Evolutionary conservation across 176 grass and related monocot species (phyloP), one percentile per base, ranked within the genome.

Genomic region (Carex parvula): DNA sequence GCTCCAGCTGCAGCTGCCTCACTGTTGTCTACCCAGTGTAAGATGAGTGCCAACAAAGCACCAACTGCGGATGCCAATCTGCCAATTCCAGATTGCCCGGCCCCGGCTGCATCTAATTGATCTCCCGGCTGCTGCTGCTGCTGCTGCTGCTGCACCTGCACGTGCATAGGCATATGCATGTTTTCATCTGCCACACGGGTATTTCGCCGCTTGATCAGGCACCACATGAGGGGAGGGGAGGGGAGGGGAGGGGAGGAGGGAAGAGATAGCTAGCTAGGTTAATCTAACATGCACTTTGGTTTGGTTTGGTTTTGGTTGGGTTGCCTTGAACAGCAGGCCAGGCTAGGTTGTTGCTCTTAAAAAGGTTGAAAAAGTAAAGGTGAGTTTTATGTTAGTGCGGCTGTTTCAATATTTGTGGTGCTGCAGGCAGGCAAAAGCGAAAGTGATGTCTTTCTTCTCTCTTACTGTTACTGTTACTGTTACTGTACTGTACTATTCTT

Each of bases 361-460:
- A 69, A 69, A 37, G 32, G 44, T 26, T 53, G 41, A 29, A 32
- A 39, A 75, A 26, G 12, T 53, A 50, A 26, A 75, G 11, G 20
- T 15, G 18, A 53, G 71, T 75, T 50, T 52, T 22, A 48, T 29
- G 76, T 54, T 58, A 33, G 50, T 57, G 77, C 57, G 29, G 54
- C 73, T 58, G 18, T 80, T 80, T n/a, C n/a, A n/a, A n/a, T 15
- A 61, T 77, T 61, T 54, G 57, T 60, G 52, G 57, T 18, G 33
- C 7, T 33, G 46, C 62, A 68, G 30, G 32, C 30, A 68, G 30
- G 64, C 64, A 68, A 68, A 68, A 68, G 64, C 32, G 64, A 68
- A 68, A 68, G 64, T 29, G 64, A 68, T 68, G 14, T 39, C 30
- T 68, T 68, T 39, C 30, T 68, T 68, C 30, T 68, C 64, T 68